Conservation (phyloP, 345 rosid genomes). For the Orychophragmus violaceus region DNA sequence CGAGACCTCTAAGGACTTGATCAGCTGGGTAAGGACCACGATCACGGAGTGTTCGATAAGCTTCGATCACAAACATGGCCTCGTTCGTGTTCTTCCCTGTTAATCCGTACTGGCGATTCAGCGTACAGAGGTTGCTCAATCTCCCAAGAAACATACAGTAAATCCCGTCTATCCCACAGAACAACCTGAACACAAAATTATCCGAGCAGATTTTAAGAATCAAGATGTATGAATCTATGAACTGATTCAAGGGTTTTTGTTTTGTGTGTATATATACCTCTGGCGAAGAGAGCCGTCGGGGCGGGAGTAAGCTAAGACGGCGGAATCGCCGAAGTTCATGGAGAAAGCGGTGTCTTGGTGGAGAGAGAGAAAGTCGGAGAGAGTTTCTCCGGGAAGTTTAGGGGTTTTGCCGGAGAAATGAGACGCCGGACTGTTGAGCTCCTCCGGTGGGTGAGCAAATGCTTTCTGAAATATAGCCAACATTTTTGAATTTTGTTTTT, state of each 20-base stretch:
- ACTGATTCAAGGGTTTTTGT: no score
- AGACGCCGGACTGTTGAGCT: constrained; percentile 85
- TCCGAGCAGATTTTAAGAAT: background rate
- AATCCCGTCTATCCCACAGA: constrained; percentile 64
- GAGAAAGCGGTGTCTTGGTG: constrained; percentile 52
- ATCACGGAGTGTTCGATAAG: constrained; percentile 74
- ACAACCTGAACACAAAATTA: constrained; percentile 43
- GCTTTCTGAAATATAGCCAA: constrained; percentile 84
- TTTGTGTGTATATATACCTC: constrained; percentile 1
- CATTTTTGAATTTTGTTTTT: constrained; percentile 39
- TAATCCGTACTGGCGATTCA: constrained; percentile 71
- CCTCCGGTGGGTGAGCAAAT: constrained; percentile 81
- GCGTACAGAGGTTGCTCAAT: constrained; percentile 52
- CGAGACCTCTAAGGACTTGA: constrained; percentile 76
- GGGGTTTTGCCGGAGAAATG: constrained; percentile 35
- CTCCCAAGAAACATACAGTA: constrained; percentile 72
- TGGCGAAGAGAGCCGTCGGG: constrained; percentile 25
- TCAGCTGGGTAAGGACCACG: constrained; percentile 94
- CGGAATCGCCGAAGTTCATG: constrained; percentile 59
- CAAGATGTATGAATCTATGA: background rate
- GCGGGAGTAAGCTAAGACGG: constrained; percentile 54
- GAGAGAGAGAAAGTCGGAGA: constrained; percentile 54
- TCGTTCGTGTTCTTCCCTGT: constrained; percentile 54
- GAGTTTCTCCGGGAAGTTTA: constrained; percentile 59
- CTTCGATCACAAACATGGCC: constrained; percentile 76